Evolutionary conservation across 2,329 filamentous ascomycete genomes (phyloP).

Genomic region (Ceratocystis lukuohia): DNA sequence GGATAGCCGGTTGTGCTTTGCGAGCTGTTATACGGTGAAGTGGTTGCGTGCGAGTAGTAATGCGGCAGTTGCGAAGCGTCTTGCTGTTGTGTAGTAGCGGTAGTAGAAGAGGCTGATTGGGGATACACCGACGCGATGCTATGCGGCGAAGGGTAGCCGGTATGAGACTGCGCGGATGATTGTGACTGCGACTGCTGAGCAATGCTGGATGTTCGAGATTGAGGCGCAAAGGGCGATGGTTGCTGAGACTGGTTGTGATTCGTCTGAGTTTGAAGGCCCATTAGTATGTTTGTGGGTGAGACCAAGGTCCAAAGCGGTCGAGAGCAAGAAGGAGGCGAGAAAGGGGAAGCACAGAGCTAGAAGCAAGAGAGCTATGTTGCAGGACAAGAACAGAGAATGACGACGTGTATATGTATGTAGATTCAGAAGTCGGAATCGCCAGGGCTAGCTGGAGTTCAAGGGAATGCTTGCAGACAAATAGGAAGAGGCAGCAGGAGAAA

Average conservation of each 20-base stretch:
- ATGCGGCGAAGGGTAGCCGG: slow-evolving; percentile 55
- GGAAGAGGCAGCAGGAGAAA: neutral
- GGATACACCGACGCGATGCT: slow-evolving; percentile 41
- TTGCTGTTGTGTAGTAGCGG: slow-evolving; percentile 42
- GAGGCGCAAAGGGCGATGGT: slow-evolving; percentile 45
- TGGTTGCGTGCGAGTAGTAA: slow-evolving; percentile 66
- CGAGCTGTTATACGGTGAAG: slow-evolving; percentile 57
- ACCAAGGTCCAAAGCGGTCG: neutral
- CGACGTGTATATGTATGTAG: neutral
- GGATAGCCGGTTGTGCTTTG: slow-evolving; percentile 74
- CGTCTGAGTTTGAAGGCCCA: slow-evolving; percentile 33
- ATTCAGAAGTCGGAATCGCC: neutral
- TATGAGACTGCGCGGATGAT: slow-evolving; percentile 45
- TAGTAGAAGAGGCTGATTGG: slow-evolving; percentile 48
- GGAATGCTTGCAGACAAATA: neutral
- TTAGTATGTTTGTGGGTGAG: slow-evolving; percentile 33
- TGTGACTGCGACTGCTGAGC: slow-evolving; percentile 57
- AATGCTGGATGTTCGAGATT: slow-evolving; percentile 57
- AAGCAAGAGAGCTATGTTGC: neutral
- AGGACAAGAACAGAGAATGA: neutral
- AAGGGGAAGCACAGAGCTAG: too few relatives aligned
- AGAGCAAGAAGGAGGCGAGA: neutral
- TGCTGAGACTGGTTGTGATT: slow-evolving; percentile 52
- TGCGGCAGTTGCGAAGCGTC: slow-evolving; percentile 48
- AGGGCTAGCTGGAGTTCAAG: neutral